Percentiles rank a stretch among this genome's conserved stretches.
These are phyloP conservation scores for Inga oerstediana DNA, from an alignment of 306 rosid genomes.

Conservation along the genomic window DNA sequence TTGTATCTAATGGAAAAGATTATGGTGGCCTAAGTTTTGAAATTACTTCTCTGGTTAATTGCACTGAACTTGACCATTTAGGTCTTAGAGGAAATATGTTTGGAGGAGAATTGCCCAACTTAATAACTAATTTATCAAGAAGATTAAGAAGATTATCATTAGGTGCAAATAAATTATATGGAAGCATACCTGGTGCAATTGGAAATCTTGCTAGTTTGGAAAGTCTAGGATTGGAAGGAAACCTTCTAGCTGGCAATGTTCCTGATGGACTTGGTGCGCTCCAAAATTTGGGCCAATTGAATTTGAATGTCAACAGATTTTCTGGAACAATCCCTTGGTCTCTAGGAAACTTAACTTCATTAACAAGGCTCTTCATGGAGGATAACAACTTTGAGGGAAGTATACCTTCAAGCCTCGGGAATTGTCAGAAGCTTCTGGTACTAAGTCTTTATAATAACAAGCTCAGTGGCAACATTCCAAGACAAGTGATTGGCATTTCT, in stretches of 20 bases:
- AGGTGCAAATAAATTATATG: slow-evolving; percentile 24
- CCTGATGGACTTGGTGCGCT: slow-evolving; percentile 42
- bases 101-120: slow-evolving; percentile 41
- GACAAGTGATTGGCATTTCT: slow-evolving; percentile 39
- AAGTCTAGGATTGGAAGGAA: slow-evolving; percentile 26
- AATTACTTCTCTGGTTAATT: slow-evolving; percentile 36
- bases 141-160: slow-evolving; percentile 9
- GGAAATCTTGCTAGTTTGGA: slow-evolving; percentile 40
- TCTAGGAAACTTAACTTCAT: slow-evolving; percentile 45
- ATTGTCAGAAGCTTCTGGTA: slow-evolving; percentile 24
- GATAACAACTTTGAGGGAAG: slow-evolving; percentile 45
- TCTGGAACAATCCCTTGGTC: slow-evolving; percentile 44
- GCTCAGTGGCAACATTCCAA: slow-evolving; percentile 45
- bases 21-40: slow-evolving; percentile 37
- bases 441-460: slow-evolving; percentile 41
- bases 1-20: slow-evolving; percentile 35
- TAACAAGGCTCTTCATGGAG: slow-evolving; percentile 20
- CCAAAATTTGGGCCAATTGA: slow-evolving; percentile 23
- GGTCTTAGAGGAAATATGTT: slow-evolving; percentile 30
- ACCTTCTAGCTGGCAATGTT: slow-evolving; percentile 35
- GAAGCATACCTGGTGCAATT: slow-evolving; percentile 43
- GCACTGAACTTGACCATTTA: slow-evolving; percentile 29
- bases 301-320: slow-evolving; percentile 37
- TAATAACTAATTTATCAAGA: slow-evolving; percentile 42
- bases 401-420: slow-evolving; percentile 46